phyloP scores from a whole-genome alignment of 2,329 filamentous ascomycete species.

The Cordyceps pruinosa region DNA sequence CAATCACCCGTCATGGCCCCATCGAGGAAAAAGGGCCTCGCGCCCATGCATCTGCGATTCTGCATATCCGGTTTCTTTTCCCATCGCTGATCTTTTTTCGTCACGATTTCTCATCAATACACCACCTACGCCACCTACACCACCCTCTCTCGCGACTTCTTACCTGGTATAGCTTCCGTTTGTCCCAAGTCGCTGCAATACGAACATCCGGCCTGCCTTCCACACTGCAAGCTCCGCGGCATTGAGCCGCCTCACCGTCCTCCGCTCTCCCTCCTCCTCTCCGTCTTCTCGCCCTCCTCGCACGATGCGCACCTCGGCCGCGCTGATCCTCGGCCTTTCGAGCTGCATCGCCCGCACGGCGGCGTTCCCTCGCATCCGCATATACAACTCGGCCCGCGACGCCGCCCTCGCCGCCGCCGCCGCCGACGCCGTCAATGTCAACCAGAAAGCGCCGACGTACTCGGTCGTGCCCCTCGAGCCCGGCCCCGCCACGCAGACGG shows the following conservation, averaged over 20 bases:
- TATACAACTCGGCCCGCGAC: conserved; percentile 13
- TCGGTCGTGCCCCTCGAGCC: conserved; percentile 35
- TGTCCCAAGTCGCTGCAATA: background rate
- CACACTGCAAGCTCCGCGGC: background rate
- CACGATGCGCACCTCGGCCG: conserved; percentile 25
- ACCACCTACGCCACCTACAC: background rate
- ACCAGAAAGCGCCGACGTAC: conserved; percentile 26
- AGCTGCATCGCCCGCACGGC: conserved; percentile 19
- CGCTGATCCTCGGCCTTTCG: conserved; percentile 25
- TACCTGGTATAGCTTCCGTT: background rate
- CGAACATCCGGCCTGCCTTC: background rate
- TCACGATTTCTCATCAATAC: background rate
- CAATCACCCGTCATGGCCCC: background rate
- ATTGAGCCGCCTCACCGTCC: background rate
- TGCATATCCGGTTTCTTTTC: conserved; percentile 1
- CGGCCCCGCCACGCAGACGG: conserved; percentile 10
- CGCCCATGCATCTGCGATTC: conserved; percentile 4
- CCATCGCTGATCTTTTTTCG: background rate
- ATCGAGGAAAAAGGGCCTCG: conserved; percentile 9
- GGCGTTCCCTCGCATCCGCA: conserved; percentile 24
- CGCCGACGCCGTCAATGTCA: background rate
- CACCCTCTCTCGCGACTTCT: background rate
- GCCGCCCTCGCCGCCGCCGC: conserved; percentile 5
- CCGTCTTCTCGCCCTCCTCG: background rate
- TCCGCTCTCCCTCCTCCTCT: background rate